phyloP scores from a whole-genome alignment of 352 stramenopile species.

The Globisporangium radiosum region DNA sequence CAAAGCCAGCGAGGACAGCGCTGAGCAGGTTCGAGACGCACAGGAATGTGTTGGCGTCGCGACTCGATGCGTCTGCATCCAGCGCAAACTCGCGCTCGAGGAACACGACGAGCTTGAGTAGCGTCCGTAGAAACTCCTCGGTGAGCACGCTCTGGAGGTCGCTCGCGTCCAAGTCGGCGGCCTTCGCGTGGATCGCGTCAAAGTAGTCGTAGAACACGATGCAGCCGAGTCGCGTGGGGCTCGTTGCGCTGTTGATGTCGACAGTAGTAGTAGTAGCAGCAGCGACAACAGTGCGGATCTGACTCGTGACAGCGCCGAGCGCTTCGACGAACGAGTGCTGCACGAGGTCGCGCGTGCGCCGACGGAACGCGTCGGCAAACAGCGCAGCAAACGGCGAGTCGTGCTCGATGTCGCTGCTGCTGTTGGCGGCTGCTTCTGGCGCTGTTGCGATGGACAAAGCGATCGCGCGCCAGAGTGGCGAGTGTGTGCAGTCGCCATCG shows the following conservation, averaged over 20 bases:
- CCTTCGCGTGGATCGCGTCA: conserved; percentile 60
- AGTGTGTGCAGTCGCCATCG: conserved; percentile 24
- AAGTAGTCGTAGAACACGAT: conserved; percentile 80
- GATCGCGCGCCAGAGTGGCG: conserved; percentile 29
- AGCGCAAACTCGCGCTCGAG: conserved; percentile 62
- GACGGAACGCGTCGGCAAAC: conserved; percentile 57
- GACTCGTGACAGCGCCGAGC: conserved; percentile 58
- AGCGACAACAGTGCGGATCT: conserved; percentile 39
- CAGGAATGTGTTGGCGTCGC: conserved; percentile 31
- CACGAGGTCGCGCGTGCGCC: conserved; percentile 59
- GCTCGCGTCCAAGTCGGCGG: conserved; percentile 51
- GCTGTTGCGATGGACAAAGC: background rate
- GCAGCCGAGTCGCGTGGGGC: conserved; percentile 24
- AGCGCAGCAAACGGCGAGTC: conserved; percentile 55
- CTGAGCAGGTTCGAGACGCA: conserved; percentile 65
- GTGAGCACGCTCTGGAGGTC: conserved; percentile 71
- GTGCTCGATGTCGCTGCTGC: background rate
- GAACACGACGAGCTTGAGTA: conserved; percentile 69
- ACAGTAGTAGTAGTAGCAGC: conserved; percentile 14
- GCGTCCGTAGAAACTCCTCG: conserved; percentile 67
- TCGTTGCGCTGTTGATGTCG: conserved; percentile 10
- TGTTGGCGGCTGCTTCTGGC: background rate
- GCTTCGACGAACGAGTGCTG: conserved; percentile 71
- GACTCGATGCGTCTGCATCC: background rate
- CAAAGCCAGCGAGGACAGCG: conserved; percentile 49